Evolutionary conservation across 805 yeast genomes (phyloP), one percentile per base, ranked within the genome.

Genomic region (Schwanniomyces yamadae): DNA sequence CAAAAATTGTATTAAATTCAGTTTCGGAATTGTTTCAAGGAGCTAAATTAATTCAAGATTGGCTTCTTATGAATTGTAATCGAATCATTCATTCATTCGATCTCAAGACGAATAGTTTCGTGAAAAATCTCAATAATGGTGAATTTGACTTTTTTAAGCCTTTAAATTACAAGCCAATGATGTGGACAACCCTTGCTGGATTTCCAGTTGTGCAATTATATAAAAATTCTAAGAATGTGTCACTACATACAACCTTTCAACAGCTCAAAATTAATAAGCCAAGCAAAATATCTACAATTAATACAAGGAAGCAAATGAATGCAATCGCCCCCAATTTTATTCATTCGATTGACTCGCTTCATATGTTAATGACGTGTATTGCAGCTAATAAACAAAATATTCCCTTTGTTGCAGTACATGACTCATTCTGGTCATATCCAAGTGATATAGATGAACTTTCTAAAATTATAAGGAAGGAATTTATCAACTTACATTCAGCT

Each of bases 271-370:
- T 58, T n/a, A 43, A 42, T 11, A 44, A 41, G 18, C 52, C 55
- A n/a, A 31, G 44, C 2, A 33, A 34, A 15, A 24, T 50, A 5
- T 52, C 64, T 1, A 54, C 55, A 5, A 54, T 62, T 25, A 55
- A 60, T 37, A 35, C 26, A 17, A 32, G 44, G 16, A 65, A 59
- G 37, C 72, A 66, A 38, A 16, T 50, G 25, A 63, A 59, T 40
- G 71, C 59, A 8, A 50, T 69, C 5, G 70, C 74, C 0, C 73
- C 74, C 3, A 69, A 69, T 36, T 68, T 62, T 42, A 60, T 69
- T 28, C 74, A 69, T 40, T 65, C 71, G 8, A 38, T 68, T 8
- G 74, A 69, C 41, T 59, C 73, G 3, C 49, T 57, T 4, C 74
- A 69, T 39, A 50, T 69, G 51, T 38, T 53, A 18, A 55, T 66